A percentile compares a stretch with the other conserved stretches of the same genome.
Conservation (phyloP, 371 early-diverging fungal genomes). For the Saksenaea oblongispora region DNA sequence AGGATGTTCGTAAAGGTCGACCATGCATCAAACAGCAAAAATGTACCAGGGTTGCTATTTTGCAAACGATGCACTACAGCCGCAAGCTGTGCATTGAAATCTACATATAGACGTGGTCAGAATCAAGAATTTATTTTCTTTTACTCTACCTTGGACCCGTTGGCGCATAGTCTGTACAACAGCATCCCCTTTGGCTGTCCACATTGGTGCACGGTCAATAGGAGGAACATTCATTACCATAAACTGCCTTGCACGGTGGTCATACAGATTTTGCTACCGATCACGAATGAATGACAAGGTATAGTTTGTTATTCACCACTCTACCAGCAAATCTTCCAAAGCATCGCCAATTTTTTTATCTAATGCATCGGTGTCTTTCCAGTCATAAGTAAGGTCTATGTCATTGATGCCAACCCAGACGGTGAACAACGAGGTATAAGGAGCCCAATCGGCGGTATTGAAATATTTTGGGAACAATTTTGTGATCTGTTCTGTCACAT, state of each 20-base stretch:
- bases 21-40: constrained; percentile 34
- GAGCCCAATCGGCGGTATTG: constrained; percentile 13
- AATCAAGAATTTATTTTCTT: not conserved
- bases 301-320: not conserved
- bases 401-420: constrained; percentile 49
- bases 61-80: constrained; percentile 16
- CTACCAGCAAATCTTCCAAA: constrained; percentile 18
- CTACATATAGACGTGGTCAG: constrained; percentile 11
- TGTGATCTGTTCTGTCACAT: constrained; percentile 35
- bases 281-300: not conserved
- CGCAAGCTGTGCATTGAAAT: constrained; percentile 26
- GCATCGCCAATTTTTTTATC: constrained; percentile 11
- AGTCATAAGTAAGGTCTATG: constrained; percentile 31
- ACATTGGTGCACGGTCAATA: constrained; percentile 34
- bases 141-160: constrained; percentile 25
- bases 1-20: constrained; percentile 24
- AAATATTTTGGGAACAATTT: constrained; percentile 22
- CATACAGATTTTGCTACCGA: constrained; percentile 20
- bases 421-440: constrained; percentile 22
- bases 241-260: constrained; percentile 26
- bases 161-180: constrained; percentile 3
- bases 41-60: not conserved
- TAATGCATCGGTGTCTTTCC: constrained; percentile 14
- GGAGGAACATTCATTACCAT: constrained; percentile 41
- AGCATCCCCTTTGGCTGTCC: constrained; percentile 12